Evolutionary conservation across 1,284 basidiomycete genomes (phyloP), one percentile per base, ranked within the genome.

Genomic region (Cryptococcus hybrid): DNA sequence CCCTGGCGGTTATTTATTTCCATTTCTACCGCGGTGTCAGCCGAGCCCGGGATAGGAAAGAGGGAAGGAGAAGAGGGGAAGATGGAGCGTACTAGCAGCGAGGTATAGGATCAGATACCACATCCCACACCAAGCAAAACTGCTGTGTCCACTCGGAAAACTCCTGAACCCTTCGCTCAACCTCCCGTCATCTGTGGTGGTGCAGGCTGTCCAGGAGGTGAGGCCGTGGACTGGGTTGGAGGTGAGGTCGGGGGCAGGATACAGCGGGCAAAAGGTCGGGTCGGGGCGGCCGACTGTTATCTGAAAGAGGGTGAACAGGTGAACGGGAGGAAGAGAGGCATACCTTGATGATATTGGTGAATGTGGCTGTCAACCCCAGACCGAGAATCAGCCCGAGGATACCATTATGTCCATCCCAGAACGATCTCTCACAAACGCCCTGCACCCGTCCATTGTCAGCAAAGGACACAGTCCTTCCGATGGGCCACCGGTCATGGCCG

Each of bases 131-230:
- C 74, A 78, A 13, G 69, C 69, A 51, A 78, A 76, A 68, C 89
- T 90, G 0, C 90, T 86, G 79, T 99, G 96, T 1, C 95, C 95
- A 45, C 88, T 90, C 1, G 90, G 91, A 77, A 99, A 97, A 67
- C 88, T 90, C 61, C 90, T 83, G 81, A 92, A 98, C 0, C 95
- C 94, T 71, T 96, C 92, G 18, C 82, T 79, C 60, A 95, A 77
- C 11, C 86, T 82, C 15, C 47, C 43, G 35, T 60, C 52, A 64
- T 90, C 80, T 0, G 82, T 82, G 62, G 87, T 84, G 0, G 89
- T 90, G 76, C 96, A 99, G 46, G 92, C 86, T 0, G 82, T 81
- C 66, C 84, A 87, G 3, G 82, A 86, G 0, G 87, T 87, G 8
- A 98, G 81, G 0, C 89, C 88, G 63, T 85, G 92, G 1, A 79